phyloP scores from a whole-genome alignment of 805 yeast species.

The Isabelozyma gotoi region DNA sequence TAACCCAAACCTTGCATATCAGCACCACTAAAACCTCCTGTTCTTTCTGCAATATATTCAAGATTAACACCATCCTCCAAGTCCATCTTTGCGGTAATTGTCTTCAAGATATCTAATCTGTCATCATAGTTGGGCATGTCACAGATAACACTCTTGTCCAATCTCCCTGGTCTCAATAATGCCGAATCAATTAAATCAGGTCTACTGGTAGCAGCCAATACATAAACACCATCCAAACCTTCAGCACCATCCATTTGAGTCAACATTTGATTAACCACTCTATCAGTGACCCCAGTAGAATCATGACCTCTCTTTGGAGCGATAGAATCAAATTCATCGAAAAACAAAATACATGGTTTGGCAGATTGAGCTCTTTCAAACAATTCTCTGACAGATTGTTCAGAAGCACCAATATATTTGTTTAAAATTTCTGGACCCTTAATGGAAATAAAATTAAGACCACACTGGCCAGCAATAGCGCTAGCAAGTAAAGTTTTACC shows the following conservation, averaged over 20 bases:
- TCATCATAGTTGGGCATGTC: slow-evolving; percentile 77
- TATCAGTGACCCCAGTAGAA: slow-evolving; percentile 95
- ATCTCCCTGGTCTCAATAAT: slow-evolving; percentile 89
- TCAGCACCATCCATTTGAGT: slow-evolving; percentile 99
- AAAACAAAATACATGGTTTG: slow-evolving; percentile 87
- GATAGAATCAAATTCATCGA: slow-evolving; percentile 95
- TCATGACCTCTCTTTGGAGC: slow-evolving; percentile 99
- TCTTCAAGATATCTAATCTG: slow-evolving; percentile 66
- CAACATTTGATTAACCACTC: slow-evolving; percentile 94
- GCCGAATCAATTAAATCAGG: slow-evolving; percentile 97
- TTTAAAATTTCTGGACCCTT: slow-evolving; percentile 95
- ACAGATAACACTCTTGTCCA: slow-evolving; percentile 89
- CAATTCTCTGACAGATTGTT: slow-evolving; percentile 88
- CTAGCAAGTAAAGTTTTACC: slow-evolving; percentile 93
- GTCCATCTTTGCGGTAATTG: slow-evolving; percentile 61
- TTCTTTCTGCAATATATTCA: slow-evolving; percentile 50
- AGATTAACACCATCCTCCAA: slow-evolving; percentile 52
- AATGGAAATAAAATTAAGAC: slow-evolving; percentile 86
- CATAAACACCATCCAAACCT: slow-evolving; percentile 94
- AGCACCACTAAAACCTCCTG: slow-evolving; percentile 89
- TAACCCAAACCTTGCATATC: slow-evolving; percentile 91
- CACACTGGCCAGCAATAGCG: slow-evolving; percentile 92
- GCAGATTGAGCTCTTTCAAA: slow-evolving; percentile 95
- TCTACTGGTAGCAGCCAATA: slow-evolving; percentile 92
- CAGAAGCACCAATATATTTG: slow-evolving; percentile 96